Evolutionary conservation across 2,329 filamentous ascomycete species (phyloP).

Genomic region (Apiospora hydei): DNA sequence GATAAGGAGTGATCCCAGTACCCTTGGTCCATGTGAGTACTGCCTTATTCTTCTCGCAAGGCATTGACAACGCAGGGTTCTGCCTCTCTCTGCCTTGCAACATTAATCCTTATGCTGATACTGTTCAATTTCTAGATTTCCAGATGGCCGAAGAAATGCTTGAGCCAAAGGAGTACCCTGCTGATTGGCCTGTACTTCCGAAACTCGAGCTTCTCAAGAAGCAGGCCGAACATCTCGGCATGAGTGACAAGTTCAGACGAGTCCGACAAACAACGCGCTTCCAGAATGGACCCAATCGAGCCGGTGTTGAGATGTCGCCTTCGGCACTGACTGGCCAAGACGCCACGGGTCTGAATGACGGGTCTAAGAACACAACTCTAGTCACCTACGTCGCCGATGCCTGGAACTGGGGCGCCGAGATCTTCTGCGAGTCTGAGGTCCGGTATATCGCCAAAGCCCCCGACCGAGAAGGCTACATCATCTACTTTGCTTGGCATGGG

Average conservation of each 20-base stretch:
- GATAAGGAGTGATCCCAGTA: conserved; percentile 52
- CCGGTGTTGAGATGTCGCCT: conserved; percentile 69
- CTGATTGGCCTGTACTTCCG: conserved; percentile 62
- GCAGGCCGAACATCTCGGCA: conserved; percentile 61
- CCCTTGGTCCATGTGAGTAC: conserved; percentile 58
- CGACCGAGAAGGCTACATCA: conserved; percentile 61
- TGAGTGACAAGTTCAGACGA: conserved; percentile 60
- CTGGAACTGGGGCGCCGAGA: conserved; percentile 76
- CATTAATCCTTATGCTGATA: background rate
- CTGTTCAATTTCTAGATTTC: conserved; percentile 55
- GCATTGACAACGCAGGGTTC: conserved; percentile 19
- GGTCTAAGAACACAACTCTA: conserved; percentile 70
- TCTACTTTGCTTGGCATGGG: conserved; percentile 72
- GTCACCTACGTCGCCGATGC: conserved; percentile 74
- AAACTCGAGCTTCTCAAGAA: conserved; percentile 64
- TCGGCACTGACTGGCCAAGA: conserved; percentile 69
- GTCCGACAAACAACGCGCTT: conserved; percentile 71
- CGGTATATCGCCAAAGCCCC: conserved; percentile 64
- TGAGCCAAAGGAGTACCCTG: conserved; percentile 65
- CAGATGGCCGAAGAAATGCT: conserved; percentile 61
- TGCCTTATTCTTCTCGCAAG: background rate
- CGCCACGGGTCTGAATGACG: conserved; percentile 70
- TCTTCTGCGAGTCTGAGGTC: conserved; percentile 75
- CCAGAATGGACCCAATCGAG: conserved; percentile 64
- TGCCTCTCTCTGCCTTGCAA: background rate